A percentile compares a stretch with the other conserved stretches of the same genome.
Conservation (phyloP, 768 basidiomycete species). For the Galerina sulciceps region DNA sequence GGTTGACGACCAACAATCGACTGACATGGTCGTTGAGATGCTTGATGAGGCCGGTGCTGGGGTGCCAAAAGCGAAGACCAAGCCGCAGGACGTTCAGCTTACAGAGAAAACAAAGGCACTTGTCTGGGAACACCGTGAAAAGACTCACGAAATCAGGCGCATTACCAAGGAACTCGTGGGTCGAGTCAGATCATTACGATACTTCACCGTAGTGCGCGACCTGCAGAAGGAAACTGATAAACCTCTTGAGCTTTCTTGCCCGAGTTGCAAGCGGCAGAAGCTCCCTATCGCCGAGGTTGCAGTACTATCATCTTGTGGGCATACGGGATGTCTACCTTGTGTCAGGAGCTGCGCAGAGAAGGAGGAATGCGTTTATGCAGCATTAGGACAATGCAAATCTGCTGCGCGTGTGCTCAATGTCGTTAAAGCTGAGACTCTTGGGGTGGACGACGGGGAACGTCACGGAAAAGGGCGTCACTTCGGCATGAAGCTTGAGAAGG, state of each 20-base stretch:
- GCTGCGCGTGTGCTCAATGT: constrained; percentile 83
- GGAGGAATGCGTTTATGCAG: constrained; percentile 82
- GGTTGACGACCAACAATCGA: constrained; percentile 81
- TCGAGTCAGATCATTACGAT: constrained; percentile 87
- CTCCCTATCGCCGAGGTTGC: constrained; percentile 73
- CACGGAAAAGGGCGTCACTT: constrained; percentile 79
- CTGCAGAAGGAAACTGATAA: constrained; percentile 75
- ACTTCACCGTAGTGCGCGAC: constrained; percentile 90
- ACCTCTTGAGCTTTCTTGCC: constrained; percentile 65
- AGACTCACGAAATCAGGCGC: constrained; percentile 83
- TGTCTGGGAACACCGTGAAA: constrained; percentile 84
- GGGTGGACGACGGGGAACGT: constrained; percentile 76
- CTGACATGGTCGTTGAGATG: constrained; percentile 58
- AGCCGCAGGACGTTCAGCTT: constrained; percentile 59
- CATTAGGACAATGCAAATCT: constrained; percentile 72
- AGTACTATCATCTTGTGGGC: constrained; percentile 91
- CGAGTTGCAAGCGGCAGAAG: constrained; percentile 57
- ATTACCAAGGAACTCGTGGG: constrained; percentile 89
- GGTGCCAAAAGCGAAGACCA: constrained; percentile 48
- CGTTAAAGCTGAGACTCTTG: constrained; percentile 78
- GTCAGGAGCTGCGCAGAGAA: constrained; percentile 73
- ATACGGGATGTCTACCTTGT: constrained; percentile 80
- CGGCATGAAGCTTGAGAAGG: constrained; percentile 81
- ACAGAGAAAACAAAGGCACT: constrained; percentile 61
- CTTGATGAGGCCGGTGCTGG: constrained; percentile 64